These are phyloP conservation scores for Glycine latifolia DNA, from an alignment of 306 rosid species.

Conservation along the genomic window DNA sequence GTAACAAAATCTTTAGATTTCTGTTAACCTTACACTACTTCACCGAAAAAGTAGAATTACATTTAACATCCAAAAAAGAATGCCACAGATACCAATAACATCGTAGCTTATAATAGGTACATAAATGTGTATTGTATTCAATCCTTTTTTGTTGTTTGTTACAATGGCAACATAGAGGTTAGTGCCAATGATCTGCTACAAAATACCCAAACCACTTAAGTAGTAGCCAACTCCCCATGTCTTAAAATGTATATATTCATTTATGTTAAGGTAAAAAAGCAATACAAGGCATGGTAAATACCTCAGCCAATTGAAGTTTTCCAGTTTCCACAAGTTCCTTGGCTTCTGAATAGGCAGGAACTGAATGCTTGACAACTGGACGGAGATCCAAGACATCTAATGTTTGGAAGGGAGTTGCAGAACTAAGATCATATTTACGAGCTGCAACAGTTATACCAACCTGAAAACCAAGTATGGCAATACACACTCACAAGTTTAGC, in stretches of 20 bases:
- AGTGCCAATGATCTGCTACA: slow-evolving; percentile 13
- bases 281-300: slow-evolving; percentile 41
- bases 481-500: slow-evolving; percentile 17
- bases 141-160: background rate
- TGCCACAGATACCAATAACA: background rate
- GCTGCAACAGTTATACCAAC: slow-evolving; percentile 88
- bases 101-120: background rate
- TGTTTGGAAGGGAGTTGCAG: slow-evolving; percentile 80
- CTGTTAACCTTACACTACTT: slow-evolving; percentile 1
- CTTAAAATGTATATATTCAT: background rate
- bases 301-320: slow-evolving; percentile 97
- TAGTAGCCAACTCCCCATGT: background rate
- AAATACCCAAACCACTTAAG: slow-evolving; percentile 8
- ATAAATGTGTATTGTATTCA: background rate
- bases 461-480: slow-evolving; percentile 56
- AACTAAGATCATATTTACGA: slow-evolving; percentile 79
- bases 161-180: slow-evolving; percentile 17
- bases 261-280: background rate
- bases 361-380: slow-evolving; percentile 96
- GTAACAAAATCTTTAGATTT: background rate
- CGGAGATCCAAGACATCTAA: slow-evolving; percentile 84
- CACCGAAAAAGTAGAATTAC: slow-evolving; percentile 15
- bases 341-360: slow-evolving; percentile 94
- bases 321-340: slow-evolving; percentile 98
- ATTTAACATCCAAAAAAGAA: background rate